Evolutionary conservation across 2,329 filamentous ascomycete species (phyloP), one percentile per base, ranked within the genome.

Genomic region (Colletotrichum abscissum): DNA sequence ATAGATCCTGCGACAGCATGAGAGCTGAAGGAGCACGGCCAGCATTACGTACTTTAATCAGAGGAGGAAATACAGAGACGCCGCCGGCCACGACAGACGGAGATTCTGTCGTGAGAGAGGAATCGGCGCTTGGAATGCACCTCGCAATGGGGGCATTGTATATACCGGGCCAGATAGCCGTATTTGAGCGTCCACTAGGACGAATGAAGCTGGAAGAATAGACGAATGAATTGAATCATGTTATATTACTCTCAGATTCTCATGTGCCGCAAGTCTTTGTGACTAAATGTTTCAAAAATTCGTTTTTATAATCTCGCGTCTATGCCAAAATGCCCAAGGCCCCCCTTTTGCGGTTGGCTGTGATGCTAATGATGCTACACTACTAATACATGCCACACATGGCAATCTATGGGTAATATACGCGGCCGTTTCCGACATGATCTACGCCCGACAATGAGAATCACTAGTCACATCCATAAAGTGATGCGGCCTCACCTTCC

Each of bases 1-100:
- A 75, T 75, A 74, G 60, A 69, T 65, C 63, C 68, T 73, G 63
- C 69, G 69, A 63, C 62, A 67, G 66, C 60, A 66, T 62, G n/a
- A 70, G 24, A 54, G 30, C 71, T 66, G 60, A 35, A 57, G 58
- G 46, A 67, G 67, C 67, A 67, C 30, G 35, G 62, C 56, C 62
- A 72, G 58, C 38, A 52, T 56, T 16, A 69, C 38, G 59, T 59
- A 35, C 14, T 71, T 66, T 69, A 69, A 73, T 73, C 59, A 64
- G 66, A 19, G 59, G 66, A 69, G 55, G 59, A 62, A 67, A 54
- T 49, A 60, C 33, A 57, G 68, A 62, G 33, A 56, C 63, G 56
- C 35, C 33, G 60, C 26, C 24, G 56, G 35, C 62, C 52, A 38
- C 35, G 33, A 63, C 58, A 42, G 64, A 63, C 28, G 26, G 3